phyloP scores from a whole-genome alignment of 352 stramenopile genomes.

The Phytopythium ostracodes region DNA sequence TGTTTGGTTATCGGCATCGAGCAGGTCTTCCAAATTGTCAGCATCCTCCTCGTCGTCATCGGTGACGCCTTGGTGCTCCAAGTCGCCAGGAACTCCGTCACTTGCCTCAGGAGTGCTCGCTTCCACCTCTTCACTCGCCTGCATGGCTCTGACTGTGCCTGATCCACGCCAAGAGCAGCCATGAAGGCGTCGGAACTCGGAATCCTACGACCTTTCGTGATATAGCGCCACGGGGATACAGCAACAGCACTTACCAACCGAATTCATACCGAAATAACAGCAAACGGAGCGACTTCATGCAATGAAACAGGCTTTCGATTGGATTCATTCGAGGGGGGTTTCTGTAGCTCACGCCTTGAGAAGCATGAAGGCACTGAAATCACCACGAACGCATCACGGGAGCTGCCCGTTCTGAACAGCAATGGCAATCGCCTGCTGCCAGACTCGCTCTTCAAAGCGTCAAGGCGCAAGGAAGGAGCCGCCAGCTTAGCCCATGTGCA shows the following conservation, averaged over 20 bases:
- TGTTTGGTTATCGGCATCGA: not conserved
- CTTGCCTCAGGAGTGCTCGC: not conserved
- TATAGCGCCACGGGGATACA: not conserved
- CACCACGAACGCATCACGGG: not conserved
- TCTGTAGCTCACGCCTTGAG: not conserved
- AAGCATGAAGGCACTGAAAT: not conserved
- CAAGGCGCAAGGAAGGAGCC: not conserved
- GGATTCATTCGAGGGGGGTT: not conserved
- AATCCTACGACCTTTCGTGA: not conserved
- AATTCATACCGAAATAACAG: not conserved
- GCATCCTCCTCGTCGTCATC: not conserved
- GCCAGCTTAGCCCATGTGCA: conserved; percentile 84
- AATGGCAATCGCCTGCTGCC: not conserved
- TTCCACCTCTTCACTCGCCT: not conserved
- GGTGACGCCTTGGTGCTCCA: not conserved
- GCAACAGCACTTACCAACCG: not conserved
- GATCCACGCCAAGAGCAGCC: not conserved
- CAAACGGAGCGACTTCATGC: not conserved
- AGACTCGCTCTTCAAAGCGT: not conserved
- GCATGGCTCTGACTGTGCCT: not conserved
- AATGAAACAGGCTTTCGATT: not conserved
- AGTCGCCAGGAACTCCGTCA: not conserved
- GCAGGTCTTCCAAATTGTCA: not conserved
- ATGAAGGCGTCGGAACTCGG: not conserved
- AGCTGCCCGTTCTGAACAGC: not conserved